These are phyloP conservation scores for Psilocybe mexicana DNA, from an alignment of 1,284 basidiomycete species.

Conservation along the genomic window DNA sequence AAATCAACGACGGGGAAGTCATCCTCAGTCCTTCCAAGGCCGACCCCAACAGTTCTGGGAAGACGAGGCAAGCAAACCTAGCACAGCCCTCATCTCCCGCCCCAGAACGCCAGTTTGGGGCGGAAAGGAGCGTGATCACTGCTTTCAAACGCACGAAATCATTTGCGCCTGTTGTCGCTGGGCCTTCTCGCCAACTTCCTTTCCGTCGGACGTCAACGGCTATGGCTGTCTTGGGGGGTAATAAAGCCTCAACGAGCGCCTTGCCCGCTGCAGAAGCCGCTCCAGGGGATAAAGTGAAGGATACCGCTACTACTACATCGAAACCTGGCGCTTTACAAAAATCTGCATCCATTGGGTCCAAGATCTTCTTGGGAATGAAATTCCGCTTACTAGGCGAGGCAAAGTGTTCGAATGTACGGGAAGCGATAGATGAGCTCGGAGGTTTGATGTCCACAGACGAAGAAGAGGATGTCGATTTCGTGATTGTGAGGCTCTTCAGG, in stretches of 20 bases:
- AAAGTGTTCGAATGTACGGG: conserved; percentile 49
- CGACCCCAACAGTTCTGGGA: conserved; percentile 18
- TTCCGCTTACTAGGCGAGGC: conserved; percentile 70
- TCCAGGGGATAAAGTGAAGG: not conserved
- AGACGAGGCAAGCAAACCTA: not conserved
- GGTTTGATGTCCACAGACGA: conserved; percentile 48
- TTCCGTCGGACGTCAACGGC: conserved; percentile 45
- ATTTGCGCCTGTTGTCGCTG: conserved; percentile 43
- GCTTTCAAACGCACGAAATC: conserved; percentile 59
- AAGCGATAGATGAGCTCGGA: conserved; percentile 58
- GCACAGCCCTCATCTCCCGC: conserved; percentile 6
- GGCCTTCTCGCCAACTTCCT: conserved; percentile 28
- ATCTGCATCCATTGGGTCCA: conserved; percentile 1
- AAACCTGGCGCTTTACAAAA: not conserved
- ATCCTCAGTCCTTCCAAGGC: conserved; percentile 56
- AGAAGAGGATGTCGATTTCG: conserved; percentile 56
- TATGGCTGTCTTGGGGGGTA: conserved; percentile 8
- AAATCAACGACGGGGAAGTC: conserved; percentile 53
- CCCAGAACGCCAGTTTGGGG: conserved; percentile 15
- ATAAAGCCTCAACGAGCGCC: conserved; percentile 1
- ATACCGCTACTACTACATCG: not conserved
- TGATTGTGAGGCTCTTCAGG: conserved; percentile 73
- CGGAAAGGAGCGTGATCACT: conserved; percentile 49
- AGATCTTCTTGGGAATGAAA: conserved; percentile 51
- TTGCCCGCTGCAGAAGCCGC: not conserved